phyloP scores from a whole-genome alignment of 306 rosid species.

The Coriaria nepalensis region DNA sequence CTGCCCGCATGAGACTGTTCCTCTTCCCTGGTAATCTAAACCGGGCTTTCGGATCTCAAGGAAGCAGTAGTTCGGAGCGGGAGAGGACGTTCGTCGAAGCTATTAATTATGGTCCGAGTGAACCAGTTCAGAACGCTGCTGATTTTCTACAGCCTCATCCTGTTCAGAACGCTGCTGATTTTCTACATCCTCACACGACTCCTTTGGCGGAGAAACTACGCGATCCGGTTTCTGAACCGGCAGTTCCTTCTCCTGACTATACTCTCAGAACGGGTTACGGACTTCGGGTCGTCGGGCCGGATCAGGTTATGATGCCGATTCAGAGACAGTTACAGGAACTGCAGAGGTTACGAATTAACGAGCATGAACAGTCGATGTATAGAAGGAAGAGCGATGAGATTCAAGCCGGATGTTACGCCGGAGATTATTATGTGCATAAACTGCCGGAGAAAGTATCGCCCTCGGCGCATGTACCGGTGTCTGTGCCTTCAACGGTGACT shows the following conservation, averaged over 20 bases:
- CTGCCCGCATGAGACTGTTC: conserved; percentile 73
- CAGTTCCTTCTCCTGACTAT: conserved; percentile 27
- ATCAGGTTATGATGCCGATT: conserved; percentile 27
- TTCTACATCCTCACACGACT: conserved; percentile 24
- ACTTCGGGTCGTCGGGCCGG: conserved; percentile 37
- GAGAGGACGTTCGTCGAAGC: conserved; percentile 41
- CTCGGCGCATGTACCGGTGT: conserved; percentile 15
- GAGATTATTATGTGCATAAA: conserved; percentile 51
- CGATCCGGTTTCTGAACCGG: conserved; percentile 37
- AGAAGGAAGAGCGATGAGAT: conserved; percentile 49
- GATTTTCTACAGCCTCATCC: conserved; percentile 43
- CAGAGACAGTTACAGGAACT: conserved; percentile 59
- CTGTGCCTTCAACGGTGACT: conserved; percentile 6
- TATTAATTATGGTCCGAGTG: conserved; percentile 29
- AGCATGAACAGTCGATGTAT: conserved; percentile 41
- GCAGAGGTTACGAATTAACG: conserved; percentile 48
- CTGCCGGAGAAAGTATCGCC: conserved; percentile 31
- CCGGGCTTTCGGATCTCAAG: conserved; percentile 26
- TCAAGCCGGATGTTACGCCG: conserved; percentile 30
- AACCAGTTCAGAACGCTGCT: conserved; percentile 25
- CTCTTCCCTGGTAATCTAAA: conserved; percentile 22
- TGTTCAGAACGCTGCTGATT: conserved; percentile 36
- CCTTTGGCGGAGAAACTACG: conserved; percentile 20
- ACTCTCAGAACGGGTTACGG: conserved; percentile 13
- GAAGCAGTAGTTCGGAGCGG: conserved; percentile 22